Percentiles rank a stretch among this genome's conserved stretches.
phyloP scores from a whole-genome alignment of 2,329 filamentous ascomycete genomes.

The Fusarium mundagurra region DNA sequence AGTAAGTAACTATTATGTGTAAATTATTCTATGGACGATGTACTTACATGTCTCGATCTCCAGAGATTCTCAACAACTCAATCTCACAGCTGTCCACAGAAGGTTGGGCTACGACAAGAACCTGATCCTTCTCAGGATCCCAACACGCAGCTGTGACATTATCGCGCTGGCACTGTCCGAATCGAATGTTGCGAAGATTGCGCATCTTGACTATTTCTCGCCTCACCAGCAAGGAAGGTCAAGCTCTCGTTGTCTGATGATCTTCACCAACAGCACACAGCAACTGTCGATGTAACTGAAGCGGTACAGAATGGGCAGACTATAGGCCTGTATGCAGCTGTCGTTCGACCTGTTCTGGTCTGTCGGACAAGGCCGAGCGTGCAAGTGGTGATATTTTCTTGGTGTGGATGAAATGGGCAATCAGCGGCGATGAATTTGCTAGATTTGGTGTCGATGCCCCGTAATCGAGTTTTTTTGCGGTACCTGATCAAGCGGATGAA shows the following conservation, averaged over 20 bases:
- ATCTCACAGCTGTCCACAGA: slow-evolving; percentile 75
- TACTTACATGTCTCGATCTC: slow-evolving; percentile 57
- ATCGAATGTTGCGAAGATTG: slow-evolving; percentile 83
- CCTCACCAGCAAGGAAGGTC: not conserved
- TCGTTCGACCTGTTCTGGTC: slow-evolving; percentile 40
- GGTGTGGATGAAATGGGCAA: slow-evolving; percentile 41
- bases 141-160: slow-evolving; percentile 82
- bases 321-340: slow-evolving; percentile 30
- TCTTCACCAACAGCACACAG: not conserved
- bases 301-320: slow-evolving; percentile 29
- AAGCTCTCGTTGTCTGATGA: slow-evolving; percentile 1
- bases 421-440: slow-evolving; percentile 35
- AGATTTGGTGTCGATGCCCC: slow-evolving; percentile 39
- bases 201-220: slow-evolving; percentile 70
- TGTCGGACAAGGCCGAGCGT: slow-evolving; percentile 35
- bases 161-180: slow-evolving; percentile 70
- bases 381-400: slow-evolving; percentile 26
- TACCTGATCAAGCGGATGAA: slow-evolving; percentile 32
- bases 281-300: not conserved
- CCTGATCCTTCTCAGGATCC: slow-evolving; percentile 81
- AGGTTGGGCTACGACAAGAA: slow-evolving; percentile 88
- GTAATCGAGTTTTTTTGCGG: slow-evolving; percentile 41
- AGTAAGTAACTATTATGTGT: slow-evolving; percentile 23
- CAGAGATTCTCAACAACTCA: slow-evolving; percentile 70
- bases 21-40: not conserved